A percentile compares a stretch with the other conserved stretches of the same genome.
Evolutionary conservation across 495 filamentous ascomycete species (phyloP).

Genomic region (Darksidea phi): DNA sequence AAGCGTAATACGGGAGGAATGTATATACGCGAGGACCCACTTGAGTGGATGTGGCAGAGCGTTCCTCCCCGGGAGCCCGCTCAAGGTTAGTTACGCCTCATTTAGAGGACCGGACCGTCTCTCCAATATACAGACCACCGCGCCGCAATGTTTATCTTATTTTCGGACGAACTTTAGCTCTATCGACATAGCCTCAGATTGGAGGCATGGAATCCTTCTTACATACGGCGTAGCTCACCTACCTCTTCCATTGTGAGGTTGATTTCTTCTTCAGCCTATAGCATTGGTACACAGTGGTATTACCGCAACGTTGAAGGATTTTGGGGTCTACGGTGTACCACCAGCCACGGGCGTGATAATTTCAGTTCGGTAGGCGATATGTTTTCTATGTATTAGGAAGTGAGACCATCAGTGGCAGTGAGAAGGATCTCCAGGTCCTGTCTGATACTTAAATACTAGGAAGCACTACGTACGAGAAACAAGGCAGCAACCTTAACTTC

Average conservation of each 20-base stretch:
- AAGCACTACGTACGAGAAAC: neutral
- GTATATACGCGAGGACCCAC: neutral
- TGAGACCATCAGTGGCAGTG: constrained; percentile 25
- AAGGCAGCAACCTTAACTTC: neutral
- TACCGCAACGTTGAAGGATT: constrained; percentile 1
- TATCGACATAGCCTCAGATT: constrained; percentile 23
- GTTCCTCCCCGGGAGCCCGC: neutral
- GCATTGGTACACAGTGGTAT: neutral
- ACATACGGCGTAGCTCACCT: constrained; percentile 16
- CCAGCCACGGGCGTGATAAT: neutral
- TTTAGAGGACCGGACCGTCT: neutral
- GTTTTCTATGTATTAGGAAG: neutral
- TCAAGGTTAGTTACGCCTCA: neutral
- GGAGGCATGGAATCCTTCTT: constrained; percentile 11
- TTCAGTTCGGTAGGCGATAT: neutral
- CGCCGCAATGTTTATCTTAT: neutral
- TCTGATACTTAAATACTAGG: constrained; percentile 18
- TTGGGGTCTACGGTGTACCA: neutral
- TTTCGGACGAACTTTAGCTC: constrained; percentile 3
- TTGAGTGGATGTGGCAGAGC: neutral
- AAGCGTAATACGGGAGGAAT: neutral
- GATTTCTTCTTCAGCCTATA: neutral
- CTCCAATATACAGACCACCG: too few relatives aligned
- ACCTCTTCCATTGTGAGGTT: neutral
- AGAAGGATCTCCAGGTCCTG: neutral